Evolutionary conservation across 495 filamentous ascomycete genomes (phyloP).

Genomic region (Podospora anserina): DNA sequence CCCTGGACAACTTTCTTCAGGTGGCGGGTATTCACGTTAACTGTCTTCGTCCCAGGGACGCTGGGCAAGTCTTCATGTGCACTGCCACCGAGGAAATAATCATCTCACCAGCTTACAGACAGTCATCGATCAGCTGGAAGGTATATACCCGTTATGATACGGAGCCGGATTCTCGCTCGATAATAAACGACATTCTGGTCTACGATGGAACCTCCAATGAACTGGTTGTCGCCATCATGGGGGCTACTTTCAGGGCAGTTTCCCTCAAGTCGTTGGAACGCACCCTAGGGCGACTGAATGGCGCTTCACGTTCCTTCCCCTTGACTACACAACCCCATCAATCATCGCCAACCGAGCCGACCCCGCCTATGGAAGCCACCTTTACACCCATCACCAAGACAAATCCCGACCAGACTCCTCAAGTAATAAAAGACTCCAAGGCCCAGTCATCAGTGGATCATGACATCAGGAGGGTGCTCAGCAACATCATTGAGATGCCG

Average conservation of each 20-base stretch:
- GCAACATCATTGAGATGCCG: constrained; percentile 14
- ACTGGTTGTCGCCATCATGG: not conserved
- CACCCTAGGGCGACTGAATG: not conserved
- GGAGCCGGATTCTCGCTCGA: not conserved
- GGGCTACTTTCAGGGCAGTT: not conserved
- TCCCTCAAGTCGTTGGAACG: not conserved
- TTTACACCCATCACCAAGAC: not conserved
- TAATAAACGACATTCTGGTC: not conserved
- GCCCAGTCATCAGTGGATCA: not conserved
- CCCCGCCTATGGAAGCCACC: not conserved
- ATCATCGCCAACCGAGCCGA: not conserved
- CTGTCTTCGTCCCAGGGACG: constrained; percentile 1
- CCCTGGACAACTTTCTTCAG: constrained; percentile 38
- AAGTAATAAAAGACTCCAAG: no score
- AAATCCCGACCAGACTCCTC: no score
- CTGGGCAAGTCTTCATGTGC: constrained; percentile 13
- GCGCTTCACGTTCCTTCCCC: not conserved
- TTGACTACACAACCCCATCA: not conserved
- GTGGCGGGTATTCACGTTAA: constrained; percentile 38
- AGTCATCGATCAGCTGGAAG: constrained; percentile 3
- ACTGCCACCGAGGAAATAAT: constrained; percentile 22
- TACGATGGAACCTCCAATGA: not conserved
- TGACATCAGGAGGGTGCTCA: not conserved
- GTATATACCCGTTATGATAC: constrained; percentile 35
- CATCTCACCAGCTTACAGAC: constrained; percentile 4